These are phyloP conservation scores for Trametes sp. DNA, from an alignment of 1,284 basidiomycete species.

Conservation along the genomic window DNA sequence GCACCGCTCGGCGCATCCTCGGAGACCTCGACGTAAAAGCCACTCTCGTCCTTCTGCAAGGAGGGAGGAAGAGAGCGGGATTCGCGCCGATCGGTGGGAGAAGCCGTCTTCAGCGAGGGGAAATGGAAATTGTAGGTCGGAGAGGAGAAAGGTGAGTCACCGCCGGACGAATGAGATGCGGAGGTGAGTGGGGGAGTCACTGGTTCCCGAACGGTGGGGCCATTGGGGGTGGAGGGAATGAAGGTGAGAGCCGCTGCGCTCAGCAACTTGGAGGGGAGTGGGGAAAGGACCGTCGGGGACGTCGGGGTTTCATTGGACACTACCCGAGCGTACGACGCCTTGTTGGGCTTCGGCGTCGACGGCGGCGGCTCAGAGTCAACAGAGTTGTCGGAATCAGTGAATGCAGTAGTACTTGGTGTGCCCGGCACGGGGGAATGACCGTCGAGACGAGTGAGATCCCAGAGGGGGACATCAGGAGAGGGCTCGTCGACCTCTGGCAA, in stretches of 20 bases:
- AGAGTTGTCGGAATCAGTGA: conserved; percentile 40
- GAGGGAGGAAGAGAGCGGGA: conserved; percentile 40
- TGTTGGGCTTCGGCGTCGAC: conserved; percentile 37
- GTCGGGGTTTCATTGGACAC: conserved; percentile 31
- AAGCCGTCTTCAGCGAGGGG: conserved; percentile 38
- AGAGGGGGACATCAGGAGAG: conserved; percentile 28
- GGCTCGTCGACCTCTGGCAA: conserved; percentile 29
- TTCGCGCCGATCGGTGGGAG: conserved; percentile 33
- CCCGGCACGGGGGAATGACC: conserved; percentile 19
- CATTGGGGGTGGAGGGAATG: conserved; percentile 35
- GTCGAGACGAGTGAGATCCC: conserved; percentile 35
- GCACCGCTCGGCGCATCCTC: conserved; percentile 17
- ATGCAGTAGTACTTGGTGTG: conserved; percentile 32
- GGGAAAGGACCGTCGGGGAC: conserved; percentile 33
- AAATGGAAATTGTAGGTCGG: conserved; percentile 43
- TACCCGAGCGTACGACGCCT: conserved; percentile 39
- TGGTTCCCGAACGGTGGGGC: conserved; percentile 20
- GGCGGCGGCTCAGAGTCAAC: conserved; percentile 40
- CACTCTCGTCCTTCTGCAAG: conserved; percentile 43
- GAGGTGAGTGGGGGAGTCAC: conserved; percentile 33
- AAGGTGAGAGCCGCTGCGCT: conserved; percentile 42
- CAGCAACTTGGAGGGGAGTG: conserved; percentile 42
- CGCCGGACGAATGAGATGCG: conserved; percentile 32
- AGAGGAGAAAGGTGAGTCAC: conserved; percentile 35
- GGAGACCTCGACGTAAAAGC: conserved; percentile 39